Base-by-base conservation (phyloP, 495 filamentous ascomycete genomes). In the Lindgomyces ingoldianus region DNA sequence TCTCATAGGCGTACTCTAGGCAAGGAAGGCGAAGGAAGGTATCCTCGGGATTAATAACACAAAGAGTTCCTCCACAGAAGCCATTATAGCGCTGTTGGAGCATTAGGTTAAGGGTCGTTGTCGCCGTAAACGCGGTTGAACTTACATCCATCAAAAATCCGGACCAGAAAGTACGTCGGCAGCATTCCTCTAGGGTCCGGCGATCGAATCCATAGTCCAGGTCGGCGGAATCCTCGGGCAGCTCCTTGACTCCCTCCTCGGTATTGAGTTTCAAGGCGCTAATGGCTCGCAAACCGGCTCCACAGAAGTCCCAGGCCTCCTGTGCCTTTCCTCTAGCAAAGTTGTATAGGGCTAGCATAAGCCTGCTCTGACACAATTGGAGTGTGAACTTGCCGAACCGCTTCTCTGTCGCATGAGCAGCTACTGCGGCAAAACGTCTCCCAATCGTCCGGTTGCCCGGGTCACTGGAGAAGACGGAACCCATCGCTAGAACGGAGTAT, bases 131-230 rank as follows among this genome's bases (percentile, higher is more conserved):
- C 22, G 36, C 9, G 57, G 46, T 46, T 25, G 29, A 68, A 75
- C 81, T 78, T 70, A 83, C 81, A 67, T 89, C 86, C 67, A 85
- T 75, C 54, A 88, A 58, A 62, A 84, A 89, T 29, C 81, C 79
- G 14, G 83, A 81, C 87, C 87, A 90, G 70, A 89, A 89, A 0
- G 85, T 88, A 50, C 87, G 76, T 33, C 86, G 79, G 44, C 84
- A 80, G 70, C 85, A 87, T 73, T 91, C 88, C 8, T 82, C 80
- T 70, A 86, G 78, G 14, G 81, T 83, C 55, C 78, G 72, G 48
- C 80, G 80, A 57, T 82, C 81, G 30, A 88, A 71, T 6, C 81
- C 85, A 72, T 83, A 89, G 26, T 84, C 82, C 50, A 78, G 81
- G 0, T 67, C 51, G n/a, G 74, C 67, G 26, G 70, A 75, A 21